Conservation (phyloP, 2,329 filamentous ascomycete genomes). For the Paraphoma chrysanthemicola region DNA sequence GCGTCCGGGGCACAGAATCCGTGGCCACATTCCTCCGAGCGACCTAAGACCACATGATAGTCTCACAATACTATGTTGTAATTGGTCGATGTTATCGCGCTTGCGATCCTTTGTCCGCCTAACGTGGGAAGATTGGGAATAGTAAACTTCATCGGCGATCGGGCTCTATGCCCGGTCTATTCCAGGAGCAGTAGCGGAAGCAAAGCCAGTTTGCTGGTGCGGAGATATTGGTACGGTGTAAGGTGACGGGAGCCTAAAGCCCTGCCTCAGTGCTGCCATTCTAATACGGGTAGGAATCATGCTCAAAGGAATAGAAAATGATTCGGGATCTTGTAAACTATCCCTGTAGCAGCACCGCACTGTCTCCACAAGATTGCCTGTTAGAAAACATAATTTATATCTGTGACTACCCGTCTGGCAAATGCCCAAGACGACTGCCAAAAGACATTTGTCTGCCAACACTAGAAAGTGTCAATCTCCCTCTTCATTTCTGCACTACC, state of each 20-base stretch:
- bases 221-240: neutral
- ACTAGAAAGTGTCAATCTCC: neutral
- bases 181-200: neutral
- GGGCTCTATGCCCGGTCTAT: neutral
- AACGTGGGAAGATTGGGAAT: neutral
- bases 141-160: neutral
- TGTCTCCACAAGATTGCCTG: neutral
- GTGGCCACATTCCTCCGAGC: neutral
- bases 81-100: neutral
- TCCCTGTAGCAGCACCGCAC: neutral
- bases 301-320: neutral
- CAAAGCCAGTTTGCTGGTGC: neutral
- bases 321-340: neutral
- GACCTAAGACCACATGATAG: neutral
- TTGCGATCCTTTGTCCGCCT: neutral
- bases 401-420: neutral
- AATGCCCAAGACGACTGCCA: neutral
- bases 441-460: neutral
- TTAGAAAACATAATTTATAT: neutral
- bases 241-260: neutral
- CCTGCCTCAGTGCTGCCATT: neutral
- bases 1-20: neutral
- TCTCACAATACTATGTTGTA: neutral
- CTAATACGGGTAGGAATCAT: neutral
- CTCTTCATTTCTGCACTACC: neutral